These are phyloP conservation scores for Saccharomycopsis malanga DNA, from an alignment of 805 yeast species.

Conservation along the genomic window DNA sequence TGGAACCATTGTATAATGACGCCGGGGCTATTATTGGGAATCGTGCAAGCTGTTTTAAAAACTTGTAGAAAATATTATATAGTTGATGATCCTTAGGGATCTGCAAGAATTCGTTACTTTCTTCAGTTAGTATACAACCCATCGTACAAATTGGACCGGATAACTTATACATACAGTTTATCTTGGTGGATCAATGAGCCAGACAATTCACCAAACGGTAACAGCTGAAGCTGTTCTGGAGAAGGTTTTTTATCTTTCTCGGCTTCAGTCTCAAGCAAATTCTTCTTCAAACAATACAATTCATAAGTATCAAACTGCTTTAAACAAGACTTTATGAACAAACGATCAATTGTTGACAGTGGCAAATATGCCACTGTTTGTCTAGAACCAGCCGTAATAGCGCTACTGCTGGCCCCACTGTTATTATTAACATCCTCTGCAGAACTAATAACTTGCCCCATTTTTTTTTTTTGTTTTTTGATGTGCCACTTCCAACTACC, in stretches of 20 bases:
- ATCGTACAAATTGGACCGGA: no score
- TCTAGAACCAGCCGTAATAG: not conserved
- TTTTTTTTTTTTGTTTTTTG: no score
- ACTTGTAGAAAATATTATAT: constrained; percentile 14
- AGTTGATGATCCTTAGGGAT: constrained; percentile 2
- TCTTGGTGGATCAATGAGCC: not conserved
- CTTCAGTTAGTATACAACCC: not conserved
- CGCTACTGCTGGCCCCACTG: not conserved
- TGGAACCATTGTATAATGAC: no score
- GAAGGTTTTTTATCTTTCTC: not conserved
- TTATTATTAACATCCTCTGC: not conserved
- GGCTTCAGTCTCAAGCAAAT: not conserved
- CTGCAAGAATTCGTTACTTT: constrained; percentile 7
- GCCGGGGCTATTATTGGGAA: constrained; percentile 8
- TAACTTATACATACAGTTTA: not conserved
- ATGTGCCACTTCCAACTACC: no score
- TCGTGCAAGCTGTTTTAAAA: constrained; percentile 9
- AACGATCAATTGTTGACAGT: not conserved
- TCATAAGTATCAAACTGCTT: constrained; percentile 13
- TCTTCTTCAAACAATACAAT: constrained; percentile 6
- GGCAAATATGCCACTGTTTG: constrained; percentile 1
- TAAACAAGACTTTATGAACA: constrained; percentile 10
- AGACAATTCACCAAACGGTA: not conserved
- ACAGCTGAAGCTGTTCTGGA: not conserved
- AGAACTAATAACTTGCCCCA: not conserved